A percentile compares a stretch with the other conserved stretches of the same genome.
These are phyloP conservation scores for Nicotiana otophora DNA, from an alignment of 257 asterid genomes.

Conservation along the genomic window DNA sequence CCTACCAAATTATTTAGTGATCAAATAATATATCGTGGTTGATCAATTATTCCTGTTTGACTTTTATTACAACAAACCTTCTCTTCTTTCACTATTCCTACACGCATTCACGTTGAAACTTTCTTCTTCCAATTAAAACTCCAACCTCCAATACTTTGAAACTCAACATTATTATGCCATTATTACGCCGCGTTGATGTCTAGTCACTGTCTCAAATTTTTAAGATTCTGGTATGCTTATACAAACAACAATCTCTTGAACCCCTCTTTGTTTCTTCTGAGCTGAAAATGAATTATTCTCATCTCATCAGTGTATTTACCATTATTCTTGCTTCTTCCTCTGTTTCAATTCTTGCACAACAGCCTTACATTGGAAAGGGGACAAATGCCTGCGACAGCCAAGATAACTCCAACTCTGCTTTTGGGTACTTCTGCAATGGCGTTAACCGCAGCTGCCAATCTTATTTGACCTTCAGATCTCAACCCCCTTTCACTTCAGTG, in stretches of 20 bases:
- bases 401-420: conserved; percentile 40
- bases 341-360: conserved; percentile 46
- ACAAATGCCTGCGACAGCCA: conserved; percentile 19
- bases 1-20: neutral
- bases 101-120: neutral
- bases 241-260: neutral
- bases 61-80: neutral
- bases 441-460: conserved; percentile 43
- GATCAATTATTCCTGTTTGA: neutral
- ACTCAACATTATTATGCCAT: neutral
- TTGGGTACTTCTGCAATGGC: conserved; percentile 84
- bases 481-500: conserved; percentile 44
- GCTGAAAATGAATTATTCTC: conserved; percentile 26
- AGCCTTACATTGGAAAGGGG: conserved; percentile 46
- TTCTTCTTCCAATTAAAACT: neutral
- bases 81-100: neutral
- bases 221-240: neutral
- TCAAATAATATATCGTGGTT: neutral
- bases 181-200: neutral
- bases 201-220: neutral
- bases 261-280: neutral
- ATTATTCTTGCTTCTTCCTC: conserved; percentile 26
- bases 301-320: conserved; percentile 14
- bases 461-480: conserved; percentile 70
- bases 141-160: neutral